Conservation (phyloP, 495 filamentous ascomycete genomes). For the Aspergillus coremiiformis region DNA sequence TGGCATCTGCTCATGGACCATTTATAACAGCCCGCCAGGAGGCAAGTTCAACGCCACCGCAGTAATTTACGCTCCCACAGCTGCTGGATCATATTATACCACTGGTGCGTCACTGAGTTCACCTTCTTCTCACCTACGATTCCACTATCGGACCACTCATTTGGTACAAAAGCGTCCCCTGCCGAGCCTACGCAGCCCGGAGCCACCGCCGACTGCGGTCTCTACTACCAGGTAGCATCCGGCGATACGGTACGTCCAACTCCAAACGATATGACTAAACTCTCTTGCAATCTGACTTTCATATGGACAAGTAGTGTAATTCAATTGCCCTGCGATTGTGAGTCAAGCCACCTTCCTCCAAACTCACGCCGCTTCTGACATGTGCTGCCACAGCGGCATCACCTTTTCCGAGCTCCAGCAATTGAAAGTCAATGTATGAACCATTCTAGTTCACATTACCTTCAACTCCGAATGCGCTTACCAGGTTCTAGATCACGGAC, state of each 20-base stretch:
- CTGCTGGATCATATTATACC: neutral
- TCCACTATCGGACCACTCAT: too few species aligned
- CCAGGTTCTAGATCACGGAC: constrained; percentile 2
- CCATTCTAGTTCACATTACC: too few species aligned
- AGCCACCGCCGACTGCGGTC: neutral
- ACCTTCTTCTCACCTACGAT: too few species aligned
- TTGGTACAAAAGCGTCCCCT: constrained; percentile 1
- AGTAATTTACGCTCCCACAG: neutral
- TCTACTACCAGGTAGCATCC: constrained; percentile 2
- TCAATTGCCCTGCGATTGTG: constrained; percentile 1
- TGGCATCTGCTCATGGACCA: too few species aligned
- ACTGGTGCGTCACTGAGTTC: too few species aligned
- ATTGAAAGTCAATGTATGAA: neutral
- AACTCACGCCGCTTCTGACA: too few species aligned
- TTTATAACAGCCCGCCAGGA: neutral
- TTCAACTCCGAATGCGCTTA: too few species aligned
- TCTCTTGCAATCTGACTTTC: too few species aligned
- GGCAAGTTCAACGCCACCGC: neutral
- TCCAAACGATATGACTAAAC: too few species aligned
- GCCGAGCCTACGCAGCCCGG: constrained; percentile 2
- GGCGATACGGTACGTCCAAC: constrained; percentile 1
- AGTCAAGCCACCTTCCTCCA: too few species aligned
- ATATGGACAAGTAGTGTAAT: too few species aligned
- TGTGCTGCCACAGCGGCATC: constrained; percentile 3
- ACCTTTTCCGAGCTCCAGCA: constrained; percentile 2